Evolutionary conservation across 2,329 filamentous ascomycete genomes (phyloP).

Genomic region (Trichophyton mentagrophytes): DNA sequence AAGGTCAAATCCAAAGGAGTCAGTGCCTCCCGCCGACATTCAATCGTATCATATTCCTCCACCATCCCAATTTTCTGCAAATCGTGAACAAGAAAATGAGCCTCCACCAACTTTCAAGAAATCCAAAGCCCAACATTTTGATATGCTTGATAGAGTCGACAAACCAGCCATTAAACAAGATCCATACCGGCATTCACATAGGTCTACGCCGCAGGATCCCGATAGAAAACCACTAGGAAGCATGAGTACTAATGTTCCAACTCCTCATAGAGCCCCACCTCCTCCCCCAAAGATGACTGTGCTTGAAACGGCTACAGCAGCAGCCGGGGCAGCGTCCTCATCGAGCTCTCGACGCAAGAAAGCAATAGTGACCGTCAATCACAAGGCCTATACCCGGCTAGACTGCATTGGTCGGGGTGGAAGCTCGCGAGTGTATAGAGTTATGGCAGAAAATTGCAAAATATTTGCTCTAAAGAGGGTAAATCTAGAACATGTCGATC

Average conservation of each 20-base stretch:
- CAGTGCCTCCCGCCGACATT: conserved; percentile 20
- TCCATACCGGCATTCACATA: conserved; percentile 17
- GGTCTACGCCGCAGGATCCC: conserved; percentile 36
- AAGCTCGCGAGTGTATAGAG: conserved; percentile 86
- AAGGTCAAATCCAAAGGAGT: background rate
- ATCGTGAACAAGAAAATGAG: conserved; percentile 76
- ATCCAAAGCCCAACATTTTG: conserved; percentile 44
- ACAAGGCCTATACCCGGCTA: conserved; percentile 76
- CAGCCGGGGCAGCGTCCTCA: conserved; percentile 65
- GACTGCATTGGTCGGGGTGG: conserved; percentile 87
- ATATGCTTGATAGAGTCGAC: conserved; percentile 44
- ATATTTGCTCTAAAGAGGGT: conserved; percentile 91
- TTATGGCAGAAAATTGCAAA: conserved; percentile 93
- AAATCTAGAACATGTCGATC: conserved; percentile 78
- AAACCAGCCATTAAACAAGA: conserved; percentile 40
- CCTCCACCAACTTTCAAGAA: conserved; percentile 55
- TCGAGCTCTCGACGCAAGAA: conserved; percentile 62
- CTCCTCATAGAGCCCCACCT: conserved; percentile 58
- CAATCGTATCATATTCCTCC: conserved; percentile 45
- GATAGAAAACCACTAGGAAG: conserved; percentile 38
- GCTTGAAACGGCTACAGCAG: conserved; percentile 76
- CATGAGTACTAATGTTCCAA: conserved; percentile 60
- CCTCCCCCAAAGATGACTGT: conserved; percentile 96
- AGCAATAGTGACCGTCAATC: conserved; percentile 76
- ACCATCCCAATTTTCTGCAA: conserved; percentile 46